phyloP scores from a whole-genome alignment of 106 monocot genomes.

The Triglochin maritima region DNA sequence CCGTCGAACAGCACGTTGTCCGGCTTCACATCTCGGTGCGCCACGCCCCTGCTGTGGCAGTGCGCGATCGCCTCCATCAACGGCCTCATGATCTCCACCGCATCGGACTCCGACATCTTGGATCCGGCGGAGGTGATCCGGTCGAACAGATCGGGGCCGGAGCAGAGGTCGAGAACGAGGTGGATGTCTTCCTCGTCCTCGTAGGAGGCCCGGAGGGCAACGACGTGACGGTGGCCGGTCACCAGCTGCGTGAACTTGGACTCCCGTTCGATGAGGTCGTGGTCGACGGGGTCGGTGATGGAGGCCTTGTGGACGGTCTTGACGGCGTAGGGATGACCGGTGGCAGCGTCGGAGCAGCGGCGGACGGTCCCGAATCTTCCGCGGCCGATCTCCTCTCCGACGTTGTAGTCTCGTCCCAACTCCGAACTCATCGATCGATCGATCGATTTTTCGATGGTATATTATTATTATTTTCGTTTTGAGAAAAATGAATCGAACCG shows the following conservation, averaged over 20 bases:
- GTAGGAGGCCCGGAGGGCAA: conserved; percentile 48
- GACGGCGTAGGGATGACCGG: conserved; percentile 50
- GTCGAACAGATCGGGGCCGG: conserved; percentile 49
- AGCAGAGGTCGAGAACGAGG: conserved; percentile 64
- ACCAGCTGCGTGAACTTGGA: conserved; percentile 43
- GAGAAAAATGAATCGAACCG: no score
- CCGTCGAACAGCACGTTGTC: conserved; percentile 67
- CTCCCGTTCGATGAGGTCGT: conserved; percentile 35
- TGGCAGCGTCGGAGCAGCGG: conserved; percentile 33
- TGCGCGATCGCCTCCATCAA: conserved; percentile 54
- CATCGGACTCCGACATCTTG: conserved; percentile 44
- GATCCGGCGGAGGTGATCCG: conserved; percentile 19
- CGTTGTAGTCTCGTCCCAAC: conserved; percentile 39
- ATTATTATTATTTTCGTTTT: no score
- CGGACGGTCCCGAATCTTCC: conserved; percentile 66
- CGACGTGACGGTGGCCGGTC: conserved; percentile 41
- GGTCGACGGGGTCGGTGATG: conserved; percentile 44
- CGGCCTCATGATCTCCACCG: conserved; percentile 29
- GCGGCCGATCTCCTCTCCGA: conserved; percentile 67
- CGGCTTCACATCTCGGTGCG: conserved; percentile 84
- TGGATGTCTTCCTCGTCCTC: conserved; percentile 45
- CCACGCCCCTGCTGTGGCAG: conserved; percentile 71
- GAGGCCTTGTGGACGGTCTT: conserved; percentile 57
- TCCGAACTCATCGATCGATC: conserved; percentile 22
- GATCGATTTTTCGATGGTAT: conserved; percentile 7